Evolutionary conservation across 768 basidiomycete species (phyloP), one percentile per base, ranked within the genome.

Genomic region (Pisolithus tinctorius): DNA sequence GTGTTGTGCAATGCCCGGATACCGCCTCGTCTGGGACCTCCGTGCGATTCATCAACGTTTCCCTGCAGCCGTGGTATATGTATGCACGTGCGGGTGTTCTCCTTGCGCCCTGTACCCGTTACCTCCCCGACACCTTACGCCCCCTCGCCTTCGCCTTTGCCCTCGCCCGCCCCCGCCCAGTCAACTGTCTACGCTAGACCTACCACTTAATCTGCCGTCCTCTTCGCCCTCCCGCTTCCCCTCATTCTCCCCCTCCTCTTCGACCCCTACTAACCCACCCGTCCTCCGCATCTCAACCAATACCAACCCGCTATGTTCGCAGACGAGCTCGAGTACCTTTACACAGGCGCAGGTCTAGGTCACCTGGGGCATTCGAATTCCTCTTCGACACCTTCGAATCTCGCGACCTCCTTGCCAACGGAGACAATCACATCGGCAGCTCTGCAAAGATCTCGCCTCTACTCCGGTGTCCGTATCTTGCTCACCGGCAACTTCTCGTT

Each of bases 1-100:
- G 2, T 4, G 40, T 9, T 11, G 11, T 20, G 20, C 23, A 41
- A n/a, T n/a, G n/a, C n/a, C n/a, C n/a, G n/a, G n/a, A n/a, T n/a
- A n/a, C n/a, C n/a, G n/a, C n/a, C n/a, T n/a, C n/a, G n/a, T n/a
- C n/a, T n/a, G n/a, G n/a, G n/a, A n/a, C n/a, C n/a, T n/a, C n/a
- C n/a, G n/a, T n/a, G n/a, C n/a, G n/a, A n/a, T n/a, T n/a, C n/a
- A n/a, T n/a, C n/a, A n/a, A n/a, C n/a, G n/a, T n/a, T 5, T n/a
- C 46, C 14, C 39, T 10, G 4, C 54, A 93, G 94, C 95, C 17
- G 85, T 97, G 60, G 86, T 97, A 0, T 97, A 98, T 97, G 0
- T 97, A 98, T 57, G 92, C 93, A 40, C 86, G 95, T 48, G 93
- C 93, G 81, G 89, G 37, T 96, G 93, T 95, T 97, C 63, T 82